phyloP scores from a whole-genome alignment of 2,329 filamentous ascomycete genomes.

The Diaporthe citriasiana region DNA sequence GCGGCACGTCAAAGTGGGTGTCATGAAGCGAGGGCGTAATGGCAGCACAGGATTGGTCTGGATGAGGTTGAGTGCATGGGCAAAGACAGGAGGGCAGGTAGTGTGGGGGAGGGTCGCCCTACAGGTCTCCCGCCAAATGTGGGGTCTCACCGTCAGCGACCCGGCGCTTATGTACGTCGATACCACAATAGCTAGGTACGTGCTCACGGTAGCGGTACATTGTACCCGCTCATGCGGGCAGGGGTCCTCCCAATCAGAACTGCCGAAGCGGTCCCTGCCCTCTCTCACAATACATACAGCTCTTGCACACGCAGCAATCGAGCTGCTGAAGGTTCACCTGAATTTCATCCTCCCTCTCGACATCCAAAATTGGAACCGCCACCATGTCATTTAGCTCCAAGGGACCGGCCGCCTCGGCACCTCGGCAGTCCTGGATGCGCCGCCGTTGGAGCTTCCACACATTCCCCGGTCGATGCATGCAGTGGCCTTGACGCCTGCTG shows the following conservation, averaged over 20 bases:
- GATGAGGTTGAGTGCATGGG: background rate
- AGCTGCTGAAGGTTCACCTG: slow-evolving; percentile 20
- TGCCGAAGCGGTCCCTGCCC: slow-evolving; percentile 17
- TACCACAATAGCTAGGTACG: background rate
- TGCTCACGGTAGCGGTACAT: background rate
- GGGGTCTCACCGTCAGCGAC: slow-evolving; percentile 16
- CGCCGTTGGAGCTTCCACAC: background rate
- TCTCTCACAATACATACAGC: background rate
- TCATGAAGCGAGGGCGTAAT: background rate
- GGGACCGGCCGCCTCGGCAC: background rate
- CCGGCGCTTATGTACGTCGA: slow-evolving; percentile 21
- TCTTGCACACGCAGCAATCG: background rate
- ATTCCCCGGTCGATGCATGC: background rate
- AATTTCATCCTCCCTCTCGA: background rate
- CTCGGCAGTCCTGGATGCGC: background rate
- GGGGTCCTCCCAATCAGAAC: slow-evolving; percentile 26
- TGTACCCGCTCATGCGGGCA: background rate
- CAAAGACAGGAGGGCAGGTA: too few species aligned
- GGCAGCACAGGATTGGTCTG: slow-evolving; percentile 21
- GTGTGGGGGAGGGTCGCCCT: too few species aligned
- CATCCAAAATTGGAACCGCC: slow-evolving; percentile 15
- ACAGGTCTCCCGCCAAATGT: background rate
- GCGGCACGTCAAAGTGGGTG: slow-evolving; percentile 29
- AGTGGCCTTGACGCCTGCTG: background rate
- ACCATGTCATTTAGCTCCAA: background rate